A percentile compares a stretch with the other conserved stretches of the same genome.
These are phyloP conservation scores for Fistulifera solaris DNA, from an alignment of 108 stramenopile species.

Conservation along the genomic window DNA sequence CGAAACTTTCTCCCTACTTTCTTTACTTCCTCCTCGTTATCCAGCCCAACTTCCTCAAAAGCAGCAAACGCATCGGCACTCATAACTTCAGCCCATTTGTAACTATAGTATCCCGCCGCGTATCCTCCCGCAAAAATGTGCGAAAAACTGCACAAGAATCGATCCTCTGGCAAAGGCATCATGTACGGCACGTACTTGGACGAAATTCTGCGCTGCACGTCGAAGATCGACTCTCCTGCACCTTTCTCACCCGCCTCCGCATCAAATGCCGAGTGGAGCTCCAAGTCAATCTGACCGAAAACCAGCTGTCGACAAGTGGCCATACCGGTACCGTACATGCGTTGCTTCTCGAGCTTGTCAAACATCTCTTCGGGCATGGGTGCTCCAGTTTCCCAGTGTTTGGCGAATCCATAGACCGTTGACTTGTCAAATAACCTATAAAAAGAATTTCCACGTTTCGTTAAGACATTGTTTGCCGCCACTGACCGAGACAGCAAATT, in stretches of 20 bases:
- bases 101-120: conserved; percentile 91
- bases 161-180: conserved; percentile 85
- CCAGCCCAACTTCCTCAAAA: conserved; percentile 96
- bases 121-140: conserved; percentile 99
- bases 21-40: conserved; percentile 86
- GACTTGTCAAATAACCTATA: conserved; percentile 8
- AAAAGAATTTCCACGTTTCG: no score
- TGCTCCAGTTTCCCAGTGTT: conserved; percentile 96
- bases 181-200: conserved; percentile 78
- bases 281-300: conserved; percentile 95
- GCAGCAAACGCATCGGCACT: conserved; percentile 96
- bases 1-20: conserved; percentile 84
- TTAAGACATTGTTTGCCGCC: no score
- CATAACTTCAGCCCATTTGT: conserved; percentile 99
- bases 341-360: conserved; percentile 87
- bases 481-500: no score
- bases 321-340: conserved; percentile 90
- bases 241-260: conserved; percentile 39
- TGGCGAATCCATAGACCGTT: conserved; percentile 90
- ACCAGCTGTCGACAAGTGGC: conserved; percentile 90
- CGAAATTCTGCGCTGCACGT: conserved; percentile 86
- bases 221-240: conserved; percentile 72
- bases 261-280: conserved; percentile 85
- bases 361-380: conserved; percentile 94
- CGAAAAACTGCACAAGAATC: conserved; percentile 94